phyloP scores from a whole-genome alignment of 352 stramenopile species.

The Peronosclerospora sorghi region DNA sequence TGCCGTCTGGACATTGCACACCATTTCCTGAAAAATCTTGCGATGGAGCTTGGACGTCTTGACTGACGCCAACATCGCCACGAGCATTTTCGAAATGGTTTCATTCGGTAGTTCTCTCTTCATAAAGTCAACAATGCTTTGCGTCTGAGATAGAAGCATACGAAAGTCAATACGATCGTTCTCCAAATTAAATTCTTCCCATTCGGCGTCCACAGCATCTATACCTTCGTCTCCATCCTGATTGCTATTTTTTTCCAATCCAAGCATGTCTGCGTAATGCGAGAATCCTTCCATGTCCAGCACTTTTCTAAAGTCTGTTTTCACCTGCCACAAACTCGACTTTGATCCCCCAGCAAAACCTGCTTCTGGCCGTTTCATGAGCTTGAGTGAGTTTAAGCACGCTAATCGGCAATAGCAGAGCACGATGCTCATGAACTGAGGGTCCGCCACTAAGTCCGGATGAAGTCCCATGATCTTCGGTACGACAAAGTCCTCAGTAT shows the following conservation, averaged over 20 bases:
- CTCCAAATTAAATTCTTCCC: conserved; percentile 78
- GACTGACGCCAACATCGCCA: conserved; percentile 72
- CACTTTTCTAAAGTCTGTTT: conserved; percentile 70
- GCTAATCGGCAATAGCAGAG: conserved; percentile 75
- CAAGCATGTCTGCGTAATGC: conserved; percentile 69
- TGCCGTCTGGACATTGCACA: conserved; percentile 75
- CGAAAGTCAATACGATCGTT: conserved; percentile 82
- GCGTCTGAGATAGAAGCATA: conserved; percentile 56
- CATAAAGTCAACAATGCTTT: conserved; percentile 53
- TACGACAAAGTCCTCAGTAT: conserved; percentile 29
- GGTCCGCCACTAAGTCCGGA: conserved; percentile 60
- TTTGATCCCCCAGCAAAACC: conserved; percentile 46
- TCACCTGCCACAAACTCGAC: conserved; percentile 74
- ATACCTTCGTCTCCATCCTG: conserved; percentile 16
- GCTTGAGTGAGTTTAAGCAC: conserved; percentile 76
- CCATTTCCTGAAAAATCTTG: conserved; percentile 84
- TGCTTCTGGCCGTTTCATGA: conserved; percentile 41
- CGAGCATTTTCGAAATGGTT: conserved; percentile 77
- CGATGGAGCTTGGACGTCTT: conserved; percentile 80
- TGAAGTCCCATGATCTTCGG: conserved; percentile 71
- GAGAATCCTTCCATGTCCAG: conserved; percentile 64
- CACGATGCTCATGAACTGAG: conserved; percentile 66
- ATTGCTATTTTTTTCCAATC: conserved; percentile 28
- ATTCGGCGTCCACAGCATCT: conserved; percentile 64
- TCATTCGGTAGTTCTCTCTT: conserved; percentile 54